phyloP scores from a whole-genome alignment of 176 grass and related monocot species.

The Cenchrus americanus region DNA sequence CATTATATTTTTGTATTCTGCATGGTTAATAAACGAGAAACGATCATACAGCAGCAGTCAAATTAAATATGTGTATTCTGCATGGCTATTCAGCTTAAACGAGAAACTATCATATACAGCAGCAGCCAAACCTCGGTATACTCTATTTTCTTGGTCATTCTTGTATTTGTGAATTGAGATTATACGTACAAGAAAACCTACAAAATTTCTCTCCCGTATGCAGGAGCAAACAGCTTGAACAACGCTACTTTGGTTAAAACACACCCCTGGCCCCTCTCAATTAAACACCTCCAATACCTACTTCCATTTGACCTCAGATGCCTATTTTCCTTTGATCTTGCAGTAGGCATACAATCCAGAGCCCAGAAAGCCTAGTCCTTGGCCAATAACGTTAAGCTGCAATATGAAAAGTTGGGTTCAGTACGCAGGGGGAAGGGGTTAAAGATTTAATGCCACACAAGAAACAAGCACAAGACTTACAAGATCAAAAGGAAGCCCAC shows the following conservation, averaged over 20 bases:
- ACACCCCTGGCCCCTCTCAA: conserved; percentile 29
- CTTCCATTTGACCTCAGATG: conserved; percentile 7
- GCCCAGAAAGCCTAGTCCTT: conserved; percentile 84
- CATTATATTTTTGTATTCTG: neutral
- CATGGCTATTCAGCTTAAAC: neutral
- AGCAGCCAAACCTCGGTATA: conserved; percentile 37
- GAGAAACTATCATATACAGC: neutral
- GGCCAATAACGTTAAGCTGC: conserved; percentile 96
- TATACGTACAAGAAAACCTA: conserved; percentile 48
- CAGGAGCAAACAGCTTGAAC: conserved; percentile 43
- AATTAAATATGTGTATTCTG: neutral
- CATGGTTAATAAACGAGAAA: neutral
- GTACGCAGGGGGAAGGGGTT: neutral
- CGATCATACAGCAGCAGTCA: neutral
- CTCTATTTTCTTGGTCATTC: conserved; percentile 52
- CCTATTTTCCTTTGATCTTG: conserved; percentile 91
- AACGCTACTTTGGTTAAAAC: conserved; percentile 42
- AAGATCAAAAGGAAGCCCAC: conserved; percentile 94
- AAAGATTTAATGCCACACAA: neutral
- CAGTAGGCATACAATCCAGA: conserved; percentile 96
- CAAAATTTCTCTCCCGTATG: conserved; percentile 65
- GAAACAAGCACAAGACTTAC: conserved; percentile 52
- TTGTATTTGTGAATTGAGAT: conserved; percentile 41
- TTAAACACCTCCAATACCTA: conserved; percentile 33
- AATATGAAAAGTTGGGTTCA: conserved; percentile 24